Evolutionary conservation across 2,329 filamentous ascomycete genomes (phyloP).

Genomic region (Pseudopithomyces chartarum): DNA sequence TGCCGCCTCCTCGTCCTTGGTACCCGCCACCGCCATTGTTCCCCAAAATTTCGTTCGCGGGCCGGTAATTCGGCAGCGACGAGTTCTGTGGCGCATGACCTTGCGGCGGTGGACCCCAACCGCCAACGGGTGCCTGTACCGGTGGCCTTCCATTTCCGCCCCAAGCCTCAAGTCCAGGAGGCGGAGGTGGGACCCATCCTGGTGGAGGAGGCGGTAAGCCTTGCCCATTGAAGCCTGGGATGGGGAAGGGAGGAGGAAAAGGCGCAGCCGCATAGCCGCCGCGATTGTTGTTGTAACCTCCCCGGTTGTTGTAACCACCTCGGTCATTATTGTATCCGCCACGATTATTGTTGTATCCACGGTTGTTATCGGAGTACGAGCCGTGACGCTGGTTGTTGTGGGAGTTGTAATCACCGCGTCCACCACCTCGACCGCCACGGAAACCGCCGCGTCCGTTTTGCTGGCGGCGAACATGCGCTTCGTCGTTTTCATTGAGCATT

Average conservation of each 20-base stretch:
- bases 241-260: constrained; percentile 14
- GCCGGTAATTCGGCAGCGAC: not conserved
- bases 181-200: constrained; percentile 33
- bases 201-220: constrained; percentile 33
- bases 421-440: constrained; percentile 58
- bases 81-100: not conserved
- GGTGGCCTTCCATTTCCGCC: constrained; percentile 18
- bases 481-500: constrained; percentile 71
- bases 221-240: constrained; percentile 29
- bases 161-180: constrained; percentile 12
- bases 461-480: constrained; percentile 66
- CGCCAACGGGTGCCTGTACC: constrained; percentile 26
- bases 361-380: constrained; percentile 20
- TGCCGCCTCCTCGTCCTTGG: not conserved
- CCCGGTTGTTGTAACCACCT: constrained; percentile 20
- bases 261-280: not conserved
- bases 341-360: constrained; percentile 18
- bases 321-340: constrained; percentile 21
- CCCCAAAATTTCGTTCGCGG: not conserved
- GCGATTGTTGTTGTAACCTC: constrained; percentile 14
- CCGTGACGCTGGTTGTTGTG: constrained; percentile 20
- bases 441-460: constrained; percentile 74
- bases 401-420: constrained; percentile 25
- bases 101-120: constrained; percentile 23
- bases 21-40: not conserved